Evolutionary conservation across 2,329 filamentous ascomycete genomes (phyloP).

Genomic region (Ceratocystis harringtonii): DNA sequence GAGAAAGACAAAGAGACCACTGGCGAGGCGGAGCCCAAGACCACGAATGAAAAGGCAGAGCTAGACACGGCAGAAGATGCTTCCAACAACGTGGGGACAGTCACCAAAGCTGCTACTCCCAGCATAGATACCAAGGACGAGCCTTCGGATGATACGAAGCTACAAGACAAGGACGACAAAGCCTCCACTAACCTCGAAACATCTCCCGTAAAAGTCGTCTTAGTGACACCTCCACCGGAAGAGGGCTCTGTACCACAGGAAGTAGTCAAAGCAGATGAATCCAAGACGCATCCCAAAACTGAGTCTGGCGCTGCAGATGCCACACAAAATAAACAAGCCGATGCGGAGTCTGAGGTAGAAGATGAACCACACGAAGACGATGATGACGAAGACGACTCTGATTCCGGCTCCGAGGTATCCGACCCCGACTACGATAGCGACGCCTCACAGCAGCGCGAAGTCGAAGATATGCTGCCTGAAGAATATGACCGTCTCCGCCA

Average conservation of each 20-base stretch:
- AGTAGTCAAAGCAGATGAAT: neutral
- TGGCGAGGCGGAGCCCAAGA: constrained; percentile 23
- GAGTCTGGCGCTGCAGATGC: neutral
- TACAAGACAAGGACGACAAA: neutral
- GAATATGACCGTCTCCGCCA: constrained; percentile 18
- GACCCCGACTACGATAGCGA: constrained; percentile 9
- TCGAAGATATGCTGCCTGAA: constrained; percentile 10
- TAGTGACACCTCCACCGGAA: constrained; percentile 8
- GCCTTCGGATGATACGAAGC: constrained; percentile 14
- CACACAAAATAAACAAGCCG: neutral
- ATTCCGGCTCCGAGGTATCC: neutral
- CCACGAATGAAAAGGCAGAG: constrained; percentile 21
- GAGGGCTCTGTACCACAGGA: constrained; percentile 3
- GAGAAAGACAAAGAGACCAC: constrained; percentile 16
- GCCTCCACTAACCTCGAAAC: neutral
- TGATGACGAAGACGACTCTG: neutral
- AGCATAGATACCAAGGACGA: constrained; percentile 6
- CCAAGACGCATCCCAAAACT: neutral
- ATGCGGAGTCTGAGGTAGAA: neutral
- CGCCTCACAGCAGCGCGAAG: constrained; percentile 8
- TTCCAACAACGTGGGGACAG: neutral
- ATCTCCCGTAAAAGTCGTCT: neutral
- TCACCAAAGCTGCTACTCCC: neutral
- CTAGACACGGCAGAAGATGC: constrained; percentile 18
- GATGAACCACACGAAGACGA: neutral